Base-by-base conservation (phyloP, 345 rosid species). In the Eucalyptus albens region DNA sequence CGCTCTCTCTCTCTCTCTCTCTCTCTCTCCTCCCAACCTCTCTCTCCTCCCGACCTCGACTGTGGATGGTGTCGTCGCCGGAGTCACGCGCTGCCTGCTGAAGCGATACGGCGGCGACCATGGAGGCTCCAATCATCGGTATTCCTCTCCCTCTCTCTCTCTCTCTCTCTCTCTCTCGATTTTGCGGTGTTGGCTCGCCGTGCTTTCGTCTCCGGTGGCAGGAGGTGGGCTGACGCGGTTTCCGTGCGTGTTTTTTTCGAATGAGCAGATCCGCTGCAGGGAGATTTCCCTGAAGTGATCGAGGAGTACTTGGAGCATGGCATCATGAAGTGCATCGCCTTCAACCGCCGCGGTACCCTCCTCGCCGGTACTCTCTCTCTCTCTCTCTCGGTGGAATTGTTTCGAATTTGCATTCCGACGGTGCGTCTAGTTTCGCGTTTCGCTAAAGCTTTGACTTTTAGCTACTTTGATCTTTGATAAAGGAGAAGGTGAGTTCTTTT, bases 231-330 rank as follows among this genome's bases (percentile, higher is more conserved):
- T 51, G 65, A 44, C 72, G 17, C 55, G 8, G 15, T 50, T 53
- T 19, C 56, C 50, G 62, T 69, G 47, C 72, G 6, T 62, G 69
- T 62, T 86, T 87, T 87, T 88, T 85, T 80, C 72, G 55, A 53
- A 49, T 86, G 67, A 42, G 87, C 87, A 90, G 99, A 97, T 95
- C 99, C 99, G 49, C 65, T 98, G 92, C 99, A 98, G 95, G 99
- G 99, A 90, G 99, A 97, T 93, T 98, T 98, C 88, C 99, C 99
- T 21, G 99, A 97, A 91, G 99, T 97, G 86, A 97, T 98, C 88
- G 99, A 98, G 94, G 99, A 98, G 94, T 98, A 94, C 91, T 89
- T 98, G 94, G 98, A 98, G 80, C 97, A 98, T 92, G 99, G 99
- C 22, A 92, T 96, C 88, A 97, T 95, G 95, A 96, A 98, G 87